Percentiles rank a stretch among this genome's conserved stretches.
These are phyloP conservation scores for Sechiopsis laciniata DNA, from an alignment of 306 rosid species.

Conservation along the genomic window DNA sequence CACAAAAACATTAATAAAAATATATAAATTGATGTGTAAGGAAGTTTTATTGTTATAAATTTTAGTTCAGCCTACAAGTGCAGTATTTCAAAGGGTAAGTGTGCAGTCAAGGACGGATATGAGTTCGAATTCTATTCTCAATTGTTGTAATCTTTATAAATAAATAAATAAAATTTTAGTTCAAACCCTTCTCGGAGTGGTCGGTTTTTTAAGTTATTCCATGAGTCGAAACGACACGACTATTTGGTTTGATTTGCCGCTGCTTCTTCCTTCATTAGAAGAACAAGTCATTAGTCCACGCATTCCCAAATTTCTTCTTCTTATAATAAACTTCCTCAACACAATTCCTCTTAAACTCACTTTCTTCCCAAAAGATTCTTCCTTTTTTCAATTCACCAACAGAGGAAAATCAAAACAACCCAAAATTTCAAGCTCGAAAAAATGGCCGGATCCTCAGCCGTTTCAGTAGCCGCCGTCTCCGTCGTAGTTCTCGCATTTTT, in stretches of 20 bases:
- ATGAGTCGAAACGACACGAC: neutral
- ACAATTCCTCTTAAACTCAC: neutral
- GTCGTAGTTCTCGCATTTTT: conserved; percentile 20
- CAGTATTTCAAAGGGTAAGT: too few species aligned
- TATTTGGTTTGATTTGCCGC: neutral
- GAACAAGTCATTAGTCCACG: conserved; percentile 52
- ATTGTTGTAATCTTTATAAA: too few species aligned
- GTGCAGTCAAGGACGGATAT: too few species aligned
- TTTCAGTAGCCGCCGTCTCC: conserved; percentile 29
- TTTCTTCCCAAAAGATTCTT: neutral
- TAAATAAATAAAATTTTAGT: too few species aligned
- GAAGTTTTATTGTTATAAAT: too few species aligned
- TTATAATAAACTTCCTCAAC: conserved; percentile 1
- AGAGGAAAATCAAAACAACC: neutral
- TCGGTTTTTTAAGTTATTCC: neutral
- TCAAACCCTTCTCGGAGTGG: too few species aligned
- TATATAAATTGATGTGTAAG: too few species aligned
- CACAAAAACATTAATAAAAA: too few species aligned
- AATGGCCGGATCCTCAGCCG: conserved; percentile 39
- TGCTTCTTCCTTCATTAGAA: conserved; percentile 28
- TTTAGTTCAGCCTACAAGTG: too few species aligned
- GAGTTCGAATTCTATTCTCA: too few species aligned
- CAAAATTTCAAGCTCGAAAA: neutral
- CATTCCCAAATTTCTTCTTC: conserved; percentile 23
- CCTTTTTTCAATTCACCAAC: conserved; percentile 7